A percentile compares a stretch with the other conserved stretches of the same genome.
phyloP scores from a whole-genome alignment of 2,329 filamentous ascomycete species.

The Lasiodiplodia gonubiensis region DNA sequence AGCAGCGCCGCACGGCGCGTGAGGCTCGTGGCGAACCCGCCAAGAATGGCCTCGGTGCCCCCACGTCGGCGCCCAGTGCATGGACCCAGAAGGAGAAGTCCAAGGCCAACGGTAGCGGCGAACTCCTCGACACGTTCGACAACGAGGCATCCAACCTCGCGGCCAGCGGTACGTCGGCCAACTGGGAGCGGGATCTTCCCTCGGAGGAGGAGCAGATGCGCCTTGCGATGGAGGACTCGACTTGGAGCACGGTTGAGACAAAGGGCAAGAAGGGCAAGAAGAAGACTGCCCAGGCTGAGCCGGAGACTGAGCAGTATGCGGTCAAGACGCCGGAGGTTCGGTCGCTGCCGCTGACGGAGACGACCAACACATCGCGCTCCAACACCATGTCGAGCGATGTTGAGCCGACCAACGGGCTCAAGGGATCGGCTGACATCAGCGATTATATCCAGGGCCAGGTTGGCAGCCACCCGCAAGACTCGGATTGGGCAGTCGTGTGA shows the following conservation, averaged over 20 bases:
- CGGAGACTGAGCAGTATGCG: slow-evolving; percentile 34
- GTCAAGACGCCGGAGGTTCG: slow-evolving; percentile 43
- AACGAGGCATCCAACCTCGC: slow-evolving; percentile 44
- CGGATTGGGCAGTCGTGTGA: slow-evolving; percentile 50
- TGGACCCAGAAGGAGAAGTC: slow-evolving; percentile 54
- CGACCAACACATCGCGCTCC: slow-evolving; percentile 27
- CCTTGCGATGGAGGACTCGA: slow-evolving; percentile 57
- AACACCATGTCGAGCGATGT: slow-evolving; percentile 28
- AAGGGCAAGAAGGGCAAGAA: slow-evolving; percentile 61
- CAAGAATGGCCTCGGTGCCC: slow-evolving; percentile 71
- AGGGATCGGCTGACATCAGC: slow-evolving; percentile 22
- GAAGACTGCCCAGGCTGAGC: slow-evolving; percentile 46
- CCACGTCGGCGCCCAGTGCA: slow-evolving; percentile 58
- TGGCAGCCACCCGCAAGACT: slow-evolving; percentile 43
- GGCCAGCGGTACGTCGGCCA: slow-evolving; percentile 48
- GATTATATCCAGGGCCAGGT: slow-evolving; percentile 22
- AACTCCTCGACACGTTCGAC: slow-evolving; percentile 60
- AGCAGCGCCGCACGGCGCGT: slow-evolving; percentile 81
- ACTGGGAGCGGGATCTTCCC: slow-evolving; percentile 55
- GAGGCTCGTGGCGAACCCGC: slow-evolving; percentile 81
- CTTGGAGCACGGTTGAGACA: slow-evolving; percentile 66
- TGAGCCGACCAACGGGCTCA: slow-evolving; percentile 17
- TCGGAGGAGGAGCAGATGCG: slow-evolving; percentile 68
- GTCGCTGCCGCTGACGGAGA: slow-evolving; percentile 46
- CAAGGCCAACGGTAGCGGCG: slow-evolving; percentile 33